Base-by-base conservation (phyloP, 2,329 filamentous ascomycete genomes). In the Calonectria pauciramosa region DNA sequence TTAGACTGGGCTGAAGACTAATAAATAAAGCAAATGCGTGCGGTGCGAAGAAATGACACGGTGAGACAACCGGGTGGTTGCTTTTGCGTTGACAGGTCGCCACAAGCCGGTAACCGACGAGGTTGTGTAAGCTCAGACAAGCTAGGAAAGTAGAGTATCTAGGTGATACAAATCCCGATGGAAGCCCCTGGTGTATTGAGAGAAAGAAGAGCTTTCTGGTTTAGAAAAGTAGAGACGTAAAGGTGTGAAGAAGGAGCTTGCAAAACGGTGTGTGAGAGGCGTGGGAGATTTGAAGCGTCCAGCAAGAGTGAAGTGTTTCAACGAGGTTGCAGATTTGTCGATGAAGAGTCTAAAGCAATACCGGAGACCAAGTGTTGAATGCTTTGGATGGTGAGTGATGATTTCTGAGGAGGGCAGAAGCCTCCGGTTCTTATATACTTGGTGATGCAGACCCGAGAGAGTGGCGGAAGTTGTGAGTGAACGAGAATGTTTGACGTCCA, bases 401-500 rank as follows among this genome's bases (percentile, higher is more conserved):
- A 64, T 78, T 74, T 44, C 76, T 26, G 66, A 51, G 68, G 65
- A 79, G 68, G 63, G 71, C 38, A 75, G 75, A 76, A 71, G 71
- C 34, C 66, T 54, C 69, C 77, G 68, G 71, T 71, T 76, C 71
- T 82, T 82, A 82, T 82, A 82, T 82, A 82, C 75, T 74, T 73
- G 78, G 77, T 78, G 78, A 80, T 64, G 80, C 78, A 73, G 76
- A 72, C 74, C 80, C 79, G 77, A 79, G 78, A 71, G 70, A 75
- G 71, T 77, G 80, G 80, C 68, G 73, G 74, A 71, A 68, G 76
- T 67, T 75, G 47, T 75, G 74, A 74, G 36, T 75, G 78, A 79
- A 64, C 75, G 71, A 81, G 80, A 75, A 76, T 77, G 80, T 81
- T 79, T 80, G 72, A 73, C 76, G 74, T 81, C 79, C 79, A 81